These are phyloP conservation scores for Talaromyces verruculosus DNA, from an alignment of 2,329 filamentous ascomycete species.

Conservation along the genomic window DNA sequence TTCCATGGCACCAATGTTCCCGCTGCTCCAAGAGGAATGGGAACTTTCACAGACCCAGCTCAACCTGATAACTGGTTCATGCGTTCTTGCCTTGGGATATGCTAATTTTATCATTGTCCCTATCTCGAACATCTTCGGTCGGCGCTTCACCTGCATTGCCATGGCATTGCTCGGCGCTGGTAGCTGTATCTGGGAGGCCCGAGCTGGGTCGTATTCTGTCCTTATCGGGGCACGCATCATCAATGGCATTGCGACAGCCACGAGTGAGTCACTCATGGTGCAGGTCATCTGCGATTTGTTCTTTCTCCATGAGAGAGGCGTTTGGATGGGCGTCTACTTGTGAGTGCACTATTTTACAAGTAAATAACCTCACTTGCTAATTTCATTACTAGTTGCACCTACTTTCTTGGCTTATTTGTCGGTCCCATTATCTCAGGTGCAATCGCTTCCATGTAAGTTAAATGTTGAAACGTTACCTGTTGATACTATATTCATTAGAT, in stretches of 20 bases:
- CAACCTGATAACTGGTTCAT: background rate
- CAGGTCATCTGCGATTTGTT: background rate
- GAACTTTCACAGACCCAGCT: constrained; percentile 42
- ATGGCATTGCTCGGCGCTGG: background rate
- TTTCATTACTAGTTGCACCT: background rate
- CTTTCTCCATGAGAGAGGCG: background rate
- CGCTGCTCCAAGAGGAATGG: constrained; percentile 43
- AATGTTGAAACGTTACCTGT: background rate
- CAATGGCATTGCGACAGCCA: background rate
- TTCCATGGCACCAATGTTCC: constrained; percentile 47
- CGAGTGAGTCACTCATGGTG: background rate
- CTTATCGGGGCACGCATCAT: background rate
- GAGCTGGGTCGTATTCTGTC: background rate
- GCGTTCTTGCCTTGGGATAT: background rate
- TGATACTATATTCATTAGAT: background rate
- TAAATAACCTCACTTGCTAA: background rate
- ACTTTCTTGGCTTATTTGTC: background rate
- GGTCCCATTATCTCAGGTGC: background rate
- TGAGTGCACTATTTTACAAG: background rate
- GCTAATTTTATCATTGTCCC: background rate
- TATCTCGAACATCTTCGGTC: background rate
- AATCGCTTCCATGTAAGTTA: background rate
- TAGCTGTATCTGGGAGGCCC: background rate
- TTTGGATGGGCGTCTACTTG: background rate
- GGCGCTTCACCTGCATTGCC: background rate